Evolutionary conservation across 805 yeast genomes (phyloP).

Genomic region (Saccharomycodes ludwigii): DNA sequence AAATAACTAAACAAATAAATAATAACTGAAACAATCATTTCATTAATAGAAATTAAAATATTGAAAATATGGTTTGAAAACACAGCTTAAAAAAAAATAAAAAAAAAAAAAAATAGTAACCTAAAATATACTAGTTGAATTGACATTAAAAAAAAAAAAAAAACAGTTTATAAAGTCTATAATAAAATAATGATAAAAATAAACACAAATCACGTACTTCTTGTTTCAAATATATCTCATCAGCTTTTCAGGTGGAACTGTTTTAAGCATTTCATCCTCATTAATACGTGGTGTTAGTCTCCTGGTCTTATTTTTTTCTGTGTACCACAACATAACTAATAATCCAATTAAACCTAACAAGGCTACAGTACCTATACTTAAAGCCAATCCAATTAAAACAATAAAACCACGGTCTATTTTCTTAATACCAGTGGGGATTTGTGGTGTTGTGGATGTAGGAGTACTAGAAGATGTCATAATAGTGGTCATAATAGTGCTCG

Average conservation of each 20-base stretch:
- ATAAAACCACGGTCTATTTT: constrained; percentile 43
- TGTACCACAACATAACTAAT: constrained; percentile 22
- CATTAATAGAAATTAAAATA: no score
- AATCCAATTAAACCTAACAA: constrained; percentile 30
- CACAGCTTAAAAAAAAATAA: no score
- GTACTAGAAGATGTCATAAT: constrained; percentile 8
- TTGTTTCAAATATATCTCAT: constrained; percentile 22
- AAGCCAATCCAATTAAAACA: constrained; percentile 56
- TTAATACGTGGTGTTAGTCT: constrained; percentile 43
- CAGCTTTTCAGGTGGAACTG: constrained; percentile 48
- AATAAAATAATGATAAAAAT: no score
- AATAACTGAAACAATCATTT: no score
- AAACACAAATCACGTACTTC: constrained; percentile 3
- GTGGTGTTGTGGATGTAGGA: constrained; percentile 10
- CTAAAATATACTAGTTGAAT: no score
- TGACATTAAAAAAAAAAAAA: no score
- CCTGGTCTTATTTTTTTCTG: constrained; percentile 26
- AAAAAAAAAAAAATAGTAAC: no score
- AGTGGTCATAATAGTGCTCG: no score
- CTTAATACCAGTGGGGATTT: constrained; percentile 6
- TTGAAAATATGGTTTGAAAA: no score
- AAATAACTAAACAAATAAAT: no score
- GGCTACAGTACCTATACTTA: constrained; percentile 41
- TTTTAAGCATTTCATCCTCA: constrained; percentile 47
- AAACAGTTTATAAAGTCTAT: no score